Percentiles rank a stretch among this genome's conserved stretches.
Evolutionary conservation across 2,329 filamentous ascomycete genomes (phyloP).

Genomic region (Calonectria pseudoturangicola): DNA sequence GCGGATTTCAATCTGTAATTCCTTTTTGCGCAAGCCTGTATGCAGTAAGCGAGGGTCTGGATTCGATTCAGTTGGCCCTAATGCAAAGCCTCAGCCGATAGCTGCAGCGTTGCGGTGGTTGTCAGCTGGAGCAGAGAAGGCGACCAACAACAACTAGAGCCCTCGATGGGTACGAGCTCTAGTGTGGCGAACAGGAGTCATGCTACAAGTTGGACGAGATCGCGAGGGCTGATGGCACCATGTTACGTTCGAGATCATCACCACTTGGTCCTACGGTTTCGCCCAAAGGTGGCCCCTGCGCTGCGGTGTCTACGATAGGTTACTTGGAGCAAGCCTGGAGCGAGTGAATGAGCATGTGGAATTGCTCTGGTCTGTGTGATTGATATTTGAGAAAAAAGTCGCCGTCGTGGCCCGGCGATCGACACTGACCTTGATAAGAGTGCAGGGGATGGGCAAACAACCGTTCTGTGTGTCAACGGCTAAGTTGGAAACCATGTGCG

Average conservation of each 20-base stretch:
- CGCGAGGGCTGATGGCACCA: slow-evolving; percentile 30
- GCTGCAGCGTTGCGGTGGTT: slow-evolving; percentile 9
- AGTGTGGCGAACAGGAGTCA: slow-evolving; percentile 25
- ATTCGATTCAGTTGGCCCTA: slow-evolving; percentile 22
- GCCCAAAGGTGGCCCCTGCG: slow-evolving; percentile 16
- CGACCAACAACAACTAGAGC: slow-evolving; percentile 6
- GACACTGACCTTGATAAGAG: slow-evolving; percentile 8
- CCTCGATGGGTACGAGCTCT: not conserved
- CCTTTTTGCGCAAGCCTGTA: slow-evolving; percentile 19
- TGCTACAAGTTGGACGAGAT: slow-evolving; percentile 28
- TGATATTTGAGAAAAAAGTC: not conserved
- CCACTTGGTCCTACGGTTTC: slow-evolving; percentile 22
- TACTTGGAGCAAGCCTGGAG: slow-evolving; percentile 15
- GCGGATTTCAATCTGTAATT: slow-evolving; percentile 10
- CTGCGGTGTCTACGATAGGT: slow-evolving; percentile 16
- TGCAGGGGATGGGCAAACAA: slow-evolving; percentile 3
- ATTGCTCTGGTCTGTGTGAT: not conserved
- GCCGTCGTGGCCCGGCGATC: slow-evolving; percentile 29
- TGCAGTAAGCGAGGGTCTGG: slow-evolving; percentile 13
- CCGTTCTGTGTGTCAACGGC: not conserved
- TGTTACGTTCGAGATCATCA: slow-evolving; percentile 38
- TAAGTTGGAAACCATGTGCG: not conserved
- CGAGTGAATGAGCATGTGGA: not conserved
- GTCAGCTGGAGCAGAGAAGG: slow-evolving; percentile 9
- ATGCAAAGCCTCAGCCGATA: slow-evolving; percentile 23